Conservation (phyloP, 345 rosid genomes). For the Gynandropsis gynandra region DNA sequence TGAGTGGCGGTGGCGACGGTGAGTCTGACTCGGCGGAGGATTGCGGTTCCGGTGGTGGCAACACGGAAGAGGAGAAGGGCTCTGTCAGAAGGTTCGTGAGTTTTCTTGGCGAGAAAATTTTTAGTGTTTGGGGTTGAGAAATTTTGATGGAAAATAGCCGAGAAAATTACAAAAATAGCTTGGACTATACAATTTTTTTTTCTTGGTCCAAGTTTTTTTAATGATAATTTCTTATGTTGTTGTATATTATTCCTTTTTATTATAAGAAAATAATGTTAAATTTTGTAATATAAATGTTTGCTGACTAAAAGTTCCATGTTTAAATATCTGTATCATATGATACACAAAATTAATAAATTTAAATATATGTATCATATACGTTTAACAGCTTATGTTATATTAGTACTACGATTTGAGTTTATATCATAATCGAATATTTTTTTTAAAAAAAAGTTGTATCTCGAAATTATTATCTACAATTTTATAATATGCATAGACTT, state of each 20-base stretch:
- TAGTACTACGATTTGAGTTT: no score
- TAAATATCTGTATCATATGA: slow-evolving; percentile 9
- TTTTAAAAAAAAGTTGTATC: no score
- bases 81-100: slow-evolving; percentile 42
- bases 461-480: no score
- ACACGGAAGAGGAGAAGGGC: slow-evolving; percentile 36
- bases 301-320: slow-evolving; percentile 10
- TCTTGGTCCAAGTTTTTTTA: slow-evolving; percentile 10
- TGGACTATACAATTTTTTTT: slow-evolving; percentile 13
- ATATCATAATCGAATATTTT: no score
- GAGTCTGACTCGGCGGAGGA: slow-evolving; percentile 24
- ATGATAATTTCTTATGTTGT: neutral
- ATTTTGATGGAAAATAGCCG: slow-evolving; percentile 4
- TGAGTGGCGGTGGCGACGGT: slow-evolving; percentile 8
- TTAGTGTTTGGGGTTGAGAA: slow-evolving; percentile 57
- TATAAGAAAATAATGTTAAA: neutral
- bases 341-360: slow-evolving; percentile 3
- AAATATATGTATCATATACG: slow-evolving; percentile 9
- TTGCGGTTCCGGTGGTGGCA: slow-evolving; percentile 17
- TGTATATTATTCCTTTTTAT: neutral
- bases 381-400: no score
- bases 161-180: neutral
- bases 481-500: no score
- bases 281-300: slow-evolving; percentile 4
- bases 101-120: slow-evolving; percentile 66